Evolutionary conservation across 768 basidiomycete species (phyloP), one percentile per base, ranked within the genome.

Genomic region (Termitomyces sp.): DNA sequence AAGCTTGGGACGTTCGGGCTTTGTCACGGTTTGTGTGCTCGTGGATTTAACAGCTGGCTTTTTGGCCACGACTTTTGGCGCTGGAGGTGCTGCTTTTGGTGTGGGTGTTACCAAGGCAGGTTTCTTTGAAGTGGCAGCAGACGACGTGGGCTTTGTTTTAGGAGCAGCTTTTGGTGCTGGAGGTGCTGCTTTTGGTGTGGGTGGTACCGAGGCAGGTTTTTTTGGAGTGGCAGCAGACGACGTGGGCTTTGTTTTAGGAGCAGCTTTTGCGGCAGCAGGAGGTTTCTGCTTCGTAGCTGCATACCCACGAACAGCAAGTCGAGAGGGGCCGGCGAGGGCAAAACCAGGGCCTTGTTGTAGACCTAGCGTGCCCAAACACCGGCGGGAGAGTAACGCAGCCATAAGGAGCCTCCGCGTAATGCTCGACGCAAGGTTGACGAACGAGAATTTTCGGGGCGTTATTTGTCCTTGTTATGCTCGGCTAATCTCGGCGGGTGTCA

Each of bases 331-430:
- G 7, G 54, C 47, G n/a, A 59, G 31, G 4, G 58, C 49, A 8
- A 60, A 37, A 19, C 56, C 46, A 43, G 49, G 25, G 42, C 53
- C 34, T 31, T 57, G 45, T 17, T 62, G 59, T 19, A 48, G 25
- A 21, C 56, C 45, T 6, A 67, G 52, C n/a, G 57, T 52, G 16
- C 58, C 53, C 29, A 67, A 41, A 41, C 49, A 60, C 27, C 52
- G 54, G 35, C 61, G 59, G 44, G 64, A 61, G 23, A 64, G 47
- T 48, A 59, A 56, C n/a, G 58, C 54, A n/a, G 66, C 60, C 68
- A 68, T 69, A 46, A 6, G 32, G 21, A n/a, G n/a, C 16, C 9
- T 21, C 11, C 45, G 32, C 57, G 40, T 52, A 14, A 49, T 49
- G 48, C 53, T 7, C 21, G 17, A 21, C 46, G 31, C 29, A 32